A percentile compares a stretch with the other conserved stretches of the same genome.
Conservation (phyloP, 306 rosid genomes). For the Cucurbita moschata region DNA sequence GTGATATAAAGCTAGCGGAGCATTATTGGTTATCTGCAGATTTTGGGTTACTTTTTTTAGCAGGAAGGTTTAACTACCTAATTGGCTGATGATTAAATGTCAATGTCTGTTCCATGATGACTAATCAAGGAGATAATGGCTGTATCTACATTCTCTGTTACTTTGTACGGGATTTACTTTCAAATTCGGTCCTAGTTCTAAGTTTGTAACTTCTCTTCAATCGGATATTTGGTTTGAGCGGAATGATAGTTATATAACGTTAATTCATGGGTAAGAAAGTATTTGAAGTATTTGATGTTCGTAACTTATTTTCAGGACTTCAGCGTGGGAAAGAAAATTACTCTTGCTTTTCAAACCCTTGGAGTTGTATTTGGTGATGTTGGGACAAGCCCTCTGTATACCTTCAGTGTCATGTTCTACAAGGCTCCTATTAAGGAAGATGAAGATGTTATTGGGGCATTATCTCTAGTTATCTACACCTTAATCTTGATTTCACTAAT, state of each 20-base stretch:
- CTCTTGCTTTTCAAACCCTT: conserved; percentile 78
- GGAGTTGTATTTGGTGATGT: conserved; percentile 99
- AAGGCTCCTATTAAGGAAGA: conserved; percentile 73
- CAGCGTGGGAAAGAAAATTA: conserved; percentile 48
- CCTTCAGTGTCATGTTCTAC: conserved; percentile 86
- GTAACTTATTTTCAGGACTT: conserved; percentile 44
- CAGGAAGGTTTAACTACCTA: neutral
- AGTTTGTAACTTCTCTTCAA: neutral
- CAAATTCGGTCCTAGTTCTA: neutral
- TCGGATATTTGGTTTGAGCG: neutral
- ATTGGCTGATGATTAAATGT: neutral
- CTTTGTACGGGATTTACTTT: neutral
- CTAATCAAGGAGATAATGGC: too few relatives aligned
- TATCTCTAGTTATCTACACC: conserved; percentile 82
- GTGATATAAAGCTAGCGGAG: neutral
- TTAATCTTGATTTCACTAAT: conserved; percentile 80
- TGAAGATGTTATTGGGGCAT: conserved; percentile 88
- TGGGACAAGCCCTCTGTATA: conserved; percentile 94
- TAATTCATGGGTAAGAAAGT: neutral
- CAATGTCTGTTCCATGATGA: neutral
- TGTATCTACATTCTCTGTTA: neutral
- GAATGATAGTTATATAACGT: neutral
- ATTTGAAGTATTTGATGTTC: conserved; percentile 3
- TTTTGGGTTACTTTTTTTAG: neutral
- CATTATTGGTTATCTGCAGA: neutral